Conservation (phyloP, 148 eudicot genomes). For the Rheum nobile region DNA sequence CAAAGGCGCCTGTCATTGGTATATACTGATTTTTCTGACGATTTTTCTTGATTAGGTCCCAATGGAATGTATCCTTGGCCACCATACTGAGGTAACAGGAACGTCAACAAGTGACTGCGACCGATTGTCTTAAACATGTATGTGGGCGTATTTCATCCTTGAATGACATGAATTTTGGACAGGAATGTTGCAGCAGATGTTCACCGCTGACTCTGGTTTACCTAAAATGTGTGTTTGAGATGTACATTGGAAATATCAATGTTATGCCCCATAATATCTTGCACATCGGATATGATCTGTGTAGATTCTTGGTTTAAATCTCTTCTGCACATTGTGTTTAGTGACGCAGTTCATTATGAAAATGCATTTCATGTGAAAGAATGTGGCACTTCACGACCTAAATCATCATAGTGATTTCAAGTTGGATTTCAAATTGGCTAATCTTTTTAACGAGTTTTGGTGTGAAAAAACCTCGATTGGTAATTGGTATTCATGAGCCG, state of each 20-base stretch:
- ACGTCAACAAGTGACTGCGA: background rate
- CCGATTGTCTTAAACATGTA: background rate
- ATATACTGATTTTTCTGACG: background rate
- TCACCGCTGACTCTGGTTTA: background rate
- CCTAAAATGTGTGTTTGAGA: background rate
- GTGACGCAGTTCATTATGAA: background rate
- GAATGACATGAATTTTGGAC: background rate
- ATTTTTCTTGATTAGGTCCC: background rate
- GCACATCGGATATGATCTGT: background rate
- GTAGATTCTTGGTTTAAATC: background rate
- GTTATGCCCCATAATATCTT: background rate
- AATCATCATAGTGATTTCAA: no score
- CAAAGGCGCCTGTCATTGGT: background rate
- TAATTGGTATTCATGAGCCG: no score
- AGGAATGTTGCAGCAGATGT: background rate
- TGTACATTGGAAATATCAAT: background rate
- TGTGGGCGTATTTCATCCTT: background rate
- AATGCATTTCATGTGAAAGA: no score
- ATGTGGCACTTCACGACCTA: background rate
- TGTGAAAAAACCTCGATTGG: no score
- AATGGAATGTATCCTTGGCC: background rate
- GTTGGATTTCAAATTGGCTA: no score
- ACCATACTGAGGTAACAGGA: background rate
- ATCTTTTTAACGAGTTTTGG: no score
- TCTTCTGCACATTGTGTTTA: background rate